These are phyloP conservation scores for Suillus bovinus DNA, from an alignment of 768 basidiomycete species.

Conservation along the genomic window DNA sequence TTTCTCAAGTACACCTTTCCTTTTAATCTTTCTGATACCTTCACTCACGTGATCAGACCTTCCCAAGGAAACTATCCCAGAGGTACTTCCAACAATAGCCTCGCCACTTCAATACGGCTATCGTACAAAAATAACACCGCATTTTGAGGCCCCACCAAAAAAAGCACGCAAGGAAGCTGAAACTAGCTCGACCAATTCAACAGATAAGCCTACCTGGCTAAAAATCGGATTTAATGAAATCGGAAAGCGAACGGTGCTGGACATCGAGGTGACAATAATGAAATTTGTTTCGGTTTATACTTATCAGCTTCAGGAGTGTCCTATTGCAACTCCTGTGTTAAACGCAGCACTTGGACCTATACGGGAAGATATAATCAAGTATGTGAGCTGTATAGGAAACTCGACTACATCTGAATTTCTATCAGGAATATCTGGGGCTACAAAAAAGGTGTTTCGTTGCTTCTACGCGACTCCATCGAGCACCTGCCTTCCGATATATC, in stretches of 20 bases:
- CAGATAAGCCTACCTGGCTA: slow-evolving; percentile 62
- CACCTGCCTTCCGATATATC: slow-evolving; percentile 13
- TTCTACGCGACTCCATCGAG: slow-evolving; percentile 83
- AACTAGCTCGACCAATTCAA: not conserved
- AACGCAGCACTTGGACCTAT: slow-evolving; percentile 65
- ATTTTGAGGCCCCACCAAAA: slow-evolving; percentile 81
- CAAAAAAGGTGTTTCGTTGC: slow-evolving; percentile 85
- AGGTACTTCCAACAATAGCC: slow-evolving; percentile 71
- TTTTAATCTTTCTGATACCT: slow-evolving; percentile 30
- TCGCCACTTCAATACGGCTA: slow-evolving; percentile 91
- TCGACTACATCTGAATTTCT: slow-evolving; percentile 10
- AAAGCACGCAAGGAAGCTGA: slow-evolving; percentile 23
- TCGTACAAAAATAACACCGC: slow-evolving; percentile 96
- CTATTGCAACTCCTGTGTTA: slow-evolving; percentile 82
- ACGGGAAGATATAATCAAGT: slow-evolving; percentile 71
- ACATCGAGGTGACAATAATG: slow-evolving; percentile 75
- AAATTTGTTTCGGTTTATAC: not conserved
- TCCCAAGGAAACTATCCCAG: slow-evolving; percentile 55
- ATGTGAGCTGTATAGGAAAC: slow-evolving; percentile 18
- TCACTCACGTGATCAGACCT: slow-evolving; percentile 40
- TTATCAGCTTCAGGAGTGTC: slow-evolving; percentile 66
- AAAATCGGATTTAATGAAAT: slow-evolving; percentile 89
- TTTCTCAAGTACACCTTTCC: slow-evolving; percentile 48
- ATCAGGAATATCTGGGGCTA: slow-evolving; percentile 75
- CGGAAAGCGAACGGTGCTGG: slow-evolving; percentile 72